Evolutionary conservation across 768 basidiomycete species (phyloP).

Genomic region (Chlorophyllum brunneum): DNA sequence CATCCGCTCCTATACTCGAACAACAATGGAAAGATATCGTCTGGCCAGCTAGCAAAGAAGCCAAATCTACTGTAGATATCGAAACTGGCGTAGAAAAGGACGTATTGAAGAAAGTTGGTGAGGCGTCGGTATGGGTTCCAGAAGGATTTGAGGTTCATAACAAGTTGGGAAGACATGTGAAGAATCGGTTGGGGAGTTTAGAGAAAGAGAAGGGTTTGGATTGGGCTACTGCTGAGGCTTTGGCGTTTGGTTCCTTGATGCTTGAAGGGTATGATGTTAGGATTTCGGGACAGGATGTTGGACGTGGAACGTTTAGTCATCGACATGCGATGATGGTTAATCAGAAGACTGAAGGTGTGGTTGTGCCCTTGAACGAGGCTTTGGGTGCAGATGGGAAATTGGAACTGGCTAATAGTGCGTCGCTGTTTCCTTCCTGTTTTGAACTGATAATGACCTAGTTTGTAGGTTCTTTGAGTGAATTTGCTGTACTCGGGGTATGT

Average conservation of each 20-base stretch:
- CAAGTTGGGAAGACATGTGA: conserved; percentile 75
- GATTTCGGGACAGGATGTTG: conserved; percentile 92
- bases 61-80: conserved; percentile 40
- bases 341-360: conserved; percentile 74
- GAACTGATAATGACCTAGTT: not conserved
- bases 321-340: conserved; percentile 91
- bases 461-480: conserved; percentile 81
- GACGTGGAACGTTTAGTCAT: conserved; percentile 86
- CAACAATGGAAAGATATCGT: conserved; percentile 68
- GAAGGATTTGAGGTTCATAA: conserved; percentile 73
- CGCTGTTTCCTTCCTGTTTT: not conserved
- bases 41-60: conserved; percentile 57
- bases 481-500: conserved; percentile 82
- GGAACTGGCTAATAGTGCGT: conserved; percentile 83
- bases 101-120: conserved; percentile 55
- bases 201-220: conserved; percentile 72
- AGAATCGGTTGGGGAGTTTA: conserved; percentile 66
- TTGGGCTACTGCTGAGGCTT: conserved; percentile 87
- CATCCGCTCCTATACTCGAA: conserved; percentile 52
- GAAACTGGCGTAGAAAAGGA: conserved; percentile 62
- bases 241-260: conserved; percentile 88
- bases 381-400: conserved; percentile 60
- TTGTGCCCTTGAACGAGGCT: conserved; percentile 78
- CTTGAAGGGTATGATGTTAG: conserved; percentile 78
- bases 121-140: conserved; percentile 60